Evolutionary conservation across 2,329 filamentous ascomycete genomes (phyloP).

Genomic region (Clonostachys sp.): DNA sequence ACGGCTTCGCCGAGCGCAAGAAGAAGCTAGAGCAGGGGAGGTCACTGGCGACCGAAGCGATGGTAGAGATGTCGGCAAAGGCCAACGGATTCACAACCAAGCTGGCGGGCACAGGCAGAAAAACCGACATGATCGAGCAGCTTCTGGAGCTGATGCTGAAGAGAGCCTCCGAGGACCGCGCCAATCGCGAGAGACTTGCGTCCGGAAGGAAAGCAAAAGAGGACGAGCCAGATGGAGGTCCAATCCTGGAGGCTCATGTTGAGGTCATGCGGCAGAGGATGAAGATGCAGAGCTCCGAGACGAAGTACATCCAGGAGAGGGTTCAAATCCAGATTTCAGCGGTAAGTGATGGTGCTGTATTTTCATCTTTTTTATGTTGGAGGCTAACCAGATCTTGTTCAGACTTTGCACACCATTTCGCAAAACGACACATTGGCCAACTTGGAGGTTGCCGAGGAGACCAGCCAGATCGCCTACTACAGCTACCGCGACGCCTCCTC

Average conservation of each 20-base stretch:
- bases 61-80: constrained; percentile 21
- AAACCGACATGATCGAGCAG: constrained; percentile 24
- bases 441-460: constrained; percentile 16
- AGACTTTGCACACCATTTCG: constrained; percentile 31
- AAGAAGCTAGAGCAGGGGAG: constrained; percentile 41
- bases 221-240: constrained; percentile 18
- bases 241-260: constrained; percentile 16
- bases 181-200: background rate
- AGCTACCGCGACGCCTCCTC: constrained; percentile 33
- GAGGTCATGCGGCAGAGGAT: constrained; percentile 2
- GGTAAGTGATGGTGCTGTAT: constrained; percentile 12
- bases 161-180: constrained; percentile 3
- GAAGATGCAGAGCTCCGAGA: constrained; percentile 28
- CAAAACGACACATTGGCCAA: constrained; percentile 27
- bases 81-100: constrained; percentile 27
- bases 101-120: constrained; percentile 28
- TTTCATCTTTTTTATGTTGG: background rate
- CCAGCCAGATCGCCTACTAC: constrained; percentile 22
- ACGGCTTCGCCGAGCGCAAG: constrained; percentile 20
- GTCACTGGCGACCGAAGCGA: constrained; percentile 23
- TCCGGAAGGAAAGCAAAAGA: constrained; percentile 8
- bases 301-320: constrained; percentile 25
- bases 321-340: constrained; percentile 31
- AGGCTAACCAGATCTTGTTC: background rate
- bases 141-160: constrained; percentile 22